Evolutionary conservation across 306 rosid species (phyloP), one percentile per base, ranked within the genome.

Genomic region (Vicia faba): DNA sequence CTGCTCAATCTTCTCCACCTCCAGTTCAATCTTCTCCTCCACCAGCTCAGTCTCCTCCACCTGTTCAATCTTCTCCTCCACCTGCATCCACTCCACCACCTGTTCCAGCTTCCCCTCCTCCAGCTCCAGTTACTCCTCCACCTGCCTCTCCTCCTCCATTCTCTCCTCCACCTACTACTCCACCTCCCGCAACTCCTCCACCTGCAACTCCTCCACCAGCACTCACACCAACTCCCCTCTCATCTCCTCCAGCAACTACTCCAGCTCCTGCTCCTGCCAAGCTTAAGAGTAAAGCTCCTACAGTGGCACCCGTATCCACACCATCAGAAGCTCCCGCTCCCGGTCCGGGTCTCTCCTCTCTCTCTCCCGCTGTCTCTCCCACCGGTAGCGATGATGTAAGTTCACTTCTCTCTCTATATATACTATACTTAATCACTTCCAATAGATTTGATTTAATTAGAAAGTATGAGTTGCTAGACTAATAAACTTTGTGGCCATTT

Each of bases 271-370:
- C 92, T 8, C 89, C 86, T 11, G 3, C 75, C 10, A 76, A 68
- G 11, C 6, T 71, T 4, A 67, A 61, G 70, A 72, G 45, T 5
- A 23, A 75, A 44, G 45, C 91, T 3, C 84, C 87, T 0, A 71
- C 81, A 56, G n/a, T 71, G 31, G 68, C 73, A 6, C 81, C 80
- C 26, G 72, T 81, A 10, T 13, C 19, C 63, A 73, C 87, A 0
- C 82, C 96, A 0, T 69, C 78, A 0, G 85, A 51, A 18, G 92
- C 96, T 23, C 96, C 98, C 1, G 85, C 80, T 33, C 96, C 98
- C 2, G 61, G 83, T 43, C 74, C 98, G 2, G 61, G 83, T 48
- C 74, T 68, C 26, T 64, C 63, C 23, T 43, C 86, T 18, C 76
- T 86, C 0, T 68, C 88, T 11, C 96, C 96, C 5, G 8, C 85